Evolutionary conservation across 108 stramenopile genomes (phyloP), one percentile per base, ranked within the genome.

Genomic region (Parietichytrium sp.): DNA sequence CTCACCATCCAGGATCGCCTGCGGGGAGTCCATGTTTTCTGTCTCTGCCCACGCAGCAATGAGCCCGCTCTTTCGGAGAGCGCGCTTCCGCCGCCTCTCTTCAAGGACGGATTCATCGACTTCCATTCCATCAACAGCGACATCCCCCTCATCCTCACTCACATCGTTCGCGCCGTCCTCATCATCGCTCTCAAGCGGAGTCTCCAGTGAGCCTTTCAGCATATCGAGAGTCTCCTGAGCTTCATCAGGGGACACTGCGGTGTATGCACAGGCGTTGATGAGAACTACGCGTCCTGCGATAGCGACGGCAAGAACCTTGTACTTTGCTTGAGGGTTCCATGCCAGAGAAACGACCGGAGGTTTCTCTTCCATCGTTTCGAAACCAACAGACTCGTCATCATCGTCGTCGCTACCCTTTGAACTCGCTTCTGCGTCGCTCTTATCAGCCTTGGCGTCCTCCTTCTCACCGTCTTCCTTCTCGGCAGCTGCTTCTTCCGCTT

Each of bases 151-250:
- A 6, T 49, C 31, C n/a, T 30, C 20, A 13, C 2, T 3, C 18
- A 26, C 13, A 47, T n/a, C 30, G 3, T 4, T 25, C 4, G 12
- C 79, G 4, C 48, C 79, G 12, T 79, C 33, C 20, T 25, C 78
- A 4, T 47, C 78, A 16, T 8, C 13, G 30, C 33, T 12, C 50
- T 2, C 27, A 30, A 36, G 16, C 6, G 13, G 51, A 33, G 29
- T 38, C 52, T n/a, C n/a, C 13, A 54, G 81, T 12, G 93, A 89
- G 8, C 89, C 90, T 1, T 86, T 81, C 20, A 96, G 88, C 7
- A 97, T 83, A 23, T 95, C 95, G 3, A 92, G 93, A 0, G 95
- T 96, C 25, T 95, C 45, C 80, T 92, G 94, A 48, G 83, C 82
- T 81, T 95, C 92, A 53, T 93, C 91, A 3, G 54, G 38, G 3